Evolutionary conservation across 495 filamentous ascomycete species (phyloP).

Genomic region (Hypomontagnella submonticulosa): DNA sequence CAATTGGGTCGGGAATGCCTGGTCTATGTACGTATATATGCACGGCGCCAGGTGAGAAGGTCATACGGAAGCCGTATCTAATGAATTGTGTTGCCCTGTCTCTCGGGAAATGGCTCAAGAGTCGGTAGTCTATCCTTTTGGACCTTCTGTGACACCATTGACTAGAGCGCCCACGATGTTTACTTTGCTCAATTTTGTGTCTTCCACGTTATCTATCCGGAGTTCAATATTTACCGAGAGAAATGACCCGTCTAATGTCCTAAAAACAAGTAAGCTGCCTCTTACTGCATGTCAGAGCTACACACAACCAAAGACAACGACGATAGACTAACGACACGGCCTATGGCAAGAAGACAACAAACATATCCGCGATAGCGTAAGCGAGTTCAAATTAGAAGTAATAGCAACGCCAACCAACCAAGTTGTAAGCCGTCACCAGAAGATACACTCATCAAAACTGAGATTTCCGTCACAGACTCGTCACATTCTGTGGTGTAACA

Average conservation of each 20-base stretch:
- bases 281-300: conserved; percentile 40
- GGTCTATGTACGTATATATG: not conserved
- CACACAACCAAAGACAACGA: conserved; percentile 15
- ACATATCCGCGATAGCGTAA: conserved; percentile 19
- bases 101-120: conserved; percentile 35
- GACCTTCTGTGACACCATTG: not conserved
- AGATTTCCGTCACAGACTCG: conserved; percentile 23
- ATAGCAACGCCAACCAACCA: conserved; percentile 11
- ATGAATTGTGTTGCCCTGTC: conserved; percentile 6
- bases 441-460: conserved; percentile 10
- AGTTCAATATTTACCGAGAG: not conserved
- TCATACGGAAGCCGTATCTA: conserved; percentile 28
- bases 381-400: conserved; percentile 6
- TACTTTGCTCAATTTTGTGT: not conserved
- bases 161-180: not conserved
- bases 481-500: conserved; percentile 38
- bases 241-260: not conserved
- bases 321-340: conserved; percentile 1
- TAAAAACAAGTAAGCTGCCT: conserved; percentile 8
- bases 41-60: conserved; percentile 20
- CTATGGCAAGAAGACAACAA: conserved; percentile 31
- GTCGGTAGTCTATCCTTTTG: conserved; percentile 14
- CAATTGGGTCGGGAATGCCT: conserved; percentile 5
- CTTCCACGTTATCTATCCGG: not conserved
- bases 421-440: not conserved